These are phyloP conservation scores for Teratosphaeria epicoccoides DNA, from an alignment of 2,329 filamentous ascomycete genomes.

Conservation along the genomic window DNA sequence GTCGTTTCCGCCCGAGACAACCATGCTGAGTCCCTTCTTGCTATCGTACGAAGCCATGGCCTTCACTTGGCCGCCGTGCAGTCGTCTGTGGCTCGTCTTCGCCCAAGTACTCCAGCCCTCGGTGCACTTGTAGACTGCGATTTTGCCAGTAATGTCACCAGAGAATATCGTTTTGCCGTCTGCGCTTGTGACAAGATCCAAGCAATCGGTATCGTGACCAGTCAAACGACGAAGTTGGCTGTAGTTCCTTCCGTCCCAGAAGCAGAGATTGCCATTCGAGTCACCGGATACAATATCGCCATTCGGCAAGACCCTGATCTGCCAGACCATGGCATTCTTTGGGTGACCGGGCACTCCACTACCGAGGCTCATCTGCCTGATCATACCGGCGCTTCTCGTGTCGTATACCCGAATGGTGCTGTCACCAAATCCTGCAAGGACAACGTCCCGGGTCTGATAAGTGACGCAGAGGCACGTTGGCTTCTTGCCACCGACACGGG, in stretches of 20 bases:
- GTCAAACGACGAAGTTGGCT: constrained; percentile 77
- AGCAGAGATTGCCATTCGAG: constrained; percentile 82
- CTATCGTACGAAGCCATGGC: constrained; percentile 84
- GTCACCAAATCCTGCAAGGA: constrained; percentile 90
- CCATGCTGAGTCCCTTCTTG: constrained; percentile 61
- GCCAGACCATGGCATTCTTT: constrained; percentile 85
- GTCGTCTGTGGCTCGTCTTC: constrained; percentile 73
- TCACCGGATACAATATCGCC: constrained; percentile 91
- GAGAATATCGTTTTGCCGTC: constrained; percentile 78
- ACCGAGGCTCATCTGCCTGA: constrained; percentile 78
- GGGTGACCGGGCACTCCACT: constrained; percentile 64
- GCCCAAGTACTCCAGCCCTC: constrained; percentile 56
- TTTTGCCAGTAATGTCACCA: constrained; percentile 82
- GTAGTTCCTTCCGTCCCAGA: constrained; percentile 91
- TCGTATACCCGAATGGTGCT: constrained; percentile 90
- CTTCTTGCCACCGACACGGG: constrained; percentile 69
- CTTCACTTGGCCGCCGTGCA: constrained; percentile 92
- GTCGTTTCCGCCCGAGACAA: constrained; percentile 85
- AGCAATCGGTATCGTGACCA: constrained; percentile 77
- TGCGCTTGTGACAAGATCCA: constrained; percentile 72
- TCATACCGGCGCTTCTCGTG: constrained; percentile 61
- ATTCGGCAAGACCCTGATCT: constrained; percentile 74
- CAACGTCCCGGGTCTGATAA: constrained; percentile 73
- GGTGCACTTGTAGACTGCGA: constrained; percentile 67
- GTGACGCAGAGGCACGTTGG: constrained; percentile 82